phyloP scores from a whole-genome alignment of 148 eudicot species.

The Talinum fruticosum region DNA sequence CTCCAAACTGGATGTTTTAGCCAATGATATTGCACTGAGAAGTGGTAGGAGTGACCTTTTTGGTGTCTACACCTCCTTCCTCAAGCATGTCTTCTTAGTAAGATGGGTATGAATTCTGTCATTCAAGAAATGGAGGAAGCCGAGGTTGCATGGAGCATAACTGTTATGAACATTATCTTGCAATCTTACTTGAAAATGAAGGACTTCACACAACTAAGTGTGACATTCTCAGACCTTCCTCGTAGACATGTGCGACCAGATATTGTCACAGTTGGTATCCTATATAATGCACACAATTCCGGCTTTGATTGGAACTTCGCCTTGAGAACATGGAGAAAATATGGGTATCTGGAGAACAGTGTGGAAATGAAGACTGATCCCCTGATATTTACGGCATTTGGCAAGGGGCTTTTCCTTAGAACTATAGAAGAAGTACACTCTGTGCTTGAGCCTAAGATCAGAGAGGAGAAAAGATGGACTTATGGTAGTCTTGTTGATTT shows the following conservation, averaged over 20 bases:
- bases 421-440: slow-evolving; percentile 31
- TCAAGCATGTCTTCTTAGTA: slow-evolving; percentile 35
- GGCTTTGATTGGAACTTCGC: slow-evolving; percentile 32
- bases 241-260: slow-evolving; percentile 36
- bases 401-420: slow-evolving; percentile 39
- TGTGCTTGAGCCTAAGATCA: slow-evolving; percentile 29
- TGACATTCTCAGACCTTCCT: slow-evolving; percentile 24
- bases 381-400: slow-evolving; percentile 39
- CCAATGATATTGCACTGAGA: slow-evolving; percentile 28
- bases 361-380: slow-evolving; percentile 42
- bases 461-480: slow-evolving; percentile 30
- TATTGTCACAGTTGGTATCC: slow-evolving; percentile 38
- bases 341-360: slow-evolving; percentile 29
- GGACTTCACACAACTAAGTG: slow-evolving; percentile 29
- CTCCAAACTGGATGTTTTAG: slow-evolving; percentile 40
- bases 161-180: slow-evolving; percentile 33
- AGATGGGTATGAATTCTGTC: slow-evolving; percentile 35
- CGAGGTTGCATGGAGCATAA: slow-evolving; percentile 32
- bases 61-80: slow-evolving; percentile 39
- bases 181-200: slow-evolving; percentile 34
- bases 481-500: slow-evolving; percentile 31
- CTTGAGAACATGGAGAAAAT: slow-evolving; percentile 30
- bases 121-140: slow-evolving; percentile 34
- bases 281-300: slow-evolving; percentile 29
- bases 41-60: slow-evolving; percentile 29